These are phyloP conservation scores for Cyanidioschyzon merolae DNA, from an alignment of 23 red algal genomes.

Conservation along the genomic window DNA sequence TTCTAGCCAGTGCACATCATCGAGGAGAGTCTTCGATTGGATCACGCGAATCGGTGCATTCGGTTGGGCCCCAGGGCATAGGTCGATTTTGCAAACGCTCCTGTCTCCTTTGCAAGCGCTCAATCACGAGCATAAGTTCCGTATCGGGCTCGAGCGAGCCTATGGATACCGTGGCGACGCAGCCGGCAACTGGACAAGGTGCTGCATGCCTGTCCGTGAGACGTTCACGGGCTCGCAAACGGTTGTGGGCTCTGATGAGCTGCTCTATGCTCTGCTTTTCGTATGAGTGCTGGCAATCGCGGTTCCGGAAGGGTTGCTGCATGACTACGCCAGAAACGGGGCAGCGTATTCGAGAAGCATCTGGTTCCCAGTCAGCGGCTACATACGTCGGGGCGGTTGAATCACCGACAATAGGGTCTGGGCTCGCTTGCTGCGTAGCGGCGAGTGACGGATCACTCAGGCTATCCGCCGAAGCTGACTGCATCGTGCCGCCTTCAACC, in stretches of 20 bases:
- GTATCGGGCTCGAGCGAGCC: neutral
- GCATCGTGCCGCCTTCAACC: neutral
- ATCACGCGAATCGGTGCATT: neutral
- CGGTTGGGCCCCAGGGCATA: neutral
- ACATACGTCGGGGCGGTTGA: neutral
- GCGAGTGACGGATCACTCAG: too few species aligned
- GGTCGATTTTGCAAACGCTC: neutral
- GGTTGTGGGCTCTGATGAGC: neutral
- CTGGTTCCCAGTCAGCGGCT: neutral
- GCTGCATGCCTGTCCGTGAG: neutral
- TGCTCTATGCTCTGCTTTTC: neutral
- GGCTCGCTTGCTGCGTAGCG: too few species aligned
- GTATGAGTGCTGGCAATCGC: neutral
- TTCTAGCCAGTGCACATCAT: neutral
- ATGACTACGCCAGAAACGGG: neutral
- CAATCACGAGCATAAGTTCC: neutral
- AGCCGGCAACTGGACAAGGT: conserved; percentile 4
- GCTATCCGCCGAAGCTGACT: too few species aligned
- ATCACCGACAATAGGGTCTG: neutral
- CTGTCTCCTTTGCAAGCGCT: neutral
- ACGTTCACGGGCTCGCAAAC: neutral
- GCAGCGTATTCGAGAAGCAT: neutral
- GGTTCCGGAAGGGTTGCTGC: conserved; percentile 2
- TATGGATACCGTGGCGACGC: neutral
- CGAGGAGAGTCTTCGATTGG: neutral